phyloP scores from a whole-genome alignment of 306 rosid species.

The Vachellia collinsii region DNA sequence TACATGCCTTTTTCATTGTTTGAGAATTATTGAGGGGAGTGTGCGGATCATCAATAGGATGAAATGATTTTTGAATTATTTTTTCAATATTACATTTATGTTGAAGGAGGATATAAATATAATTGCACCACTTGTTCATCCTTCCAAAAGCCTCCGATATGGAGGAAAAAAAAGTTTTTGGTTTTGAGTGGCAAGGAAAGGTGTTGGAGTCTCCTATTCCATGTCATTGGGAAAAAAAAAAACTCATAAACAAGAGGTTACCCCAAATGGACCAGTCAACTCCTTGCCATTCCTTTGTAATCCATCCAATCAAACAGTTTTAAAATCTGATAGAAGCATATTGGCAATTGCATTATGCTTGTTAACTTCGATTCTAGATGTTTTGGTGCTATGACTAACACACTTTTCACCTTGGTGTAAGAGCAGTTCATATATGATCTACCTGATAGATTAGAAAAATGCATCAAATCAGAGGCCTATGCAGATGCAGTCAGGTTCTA shows the following conservation, averaged over 20 bases:
- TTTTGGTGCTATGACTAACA: constrained; percentile 26
- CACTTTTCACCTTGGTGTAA: constrained; percentile 41
- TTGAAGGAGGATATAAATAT: background rate
- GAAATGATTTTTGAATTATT: background rate
- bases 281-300: background rate
- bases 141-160: background rate
- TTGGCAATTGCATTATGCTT: background rate
- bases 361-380: constrained; percentile 10
- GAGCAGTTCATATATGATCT: constrained; percentile 92
- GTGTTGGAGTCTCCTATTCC: background rate
- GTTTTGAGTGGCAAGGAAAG: background rate
- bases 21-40: background rate
- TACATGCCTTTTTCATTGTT: background rate
- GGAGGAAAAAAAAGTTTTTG: background rate
- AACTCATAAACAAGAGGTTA: background rate
- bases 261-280: background rate
- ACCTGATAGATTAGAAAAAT: constrained; percentile 86
- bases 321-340: background rate
- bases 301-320: background rate
- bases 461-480: constrained; percentile 88
- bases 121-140: background rate
- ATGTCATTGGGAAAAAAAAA: background rate
- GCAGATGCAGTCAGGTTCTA: constrained; percentile 90
- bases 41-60: background rate
- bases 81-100: background rate